These are phyloP conservation scores for Omphalotus guepiniiformis DNA, from an alignment of 768 basidiomycete genomes.

Conservation along the genomic window DNA sequence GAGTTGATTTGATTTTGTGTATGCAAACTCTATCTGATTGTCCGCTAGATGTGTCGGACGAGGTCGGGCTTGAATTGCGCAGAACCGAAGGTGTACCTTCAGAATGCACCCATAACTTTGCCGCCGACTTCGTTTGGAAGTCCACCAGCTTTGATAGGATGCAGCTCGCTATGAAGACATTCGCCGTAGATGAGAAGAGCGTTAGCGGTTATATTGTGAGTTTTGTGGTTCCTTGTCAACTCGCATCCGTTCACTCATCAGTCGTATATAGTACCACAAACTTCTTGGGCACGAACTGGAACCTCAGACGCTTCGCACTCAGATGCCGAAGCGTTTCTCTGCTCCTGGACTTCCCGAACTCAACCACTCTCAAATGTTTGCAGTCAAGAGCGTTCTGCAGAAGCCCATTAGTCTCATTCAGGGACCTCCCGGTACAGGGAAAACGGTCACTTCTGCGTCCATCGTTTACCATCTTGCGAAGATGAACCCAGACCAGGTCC, in stretches of 20 bases:
- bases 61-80: conserved; percentile 91
- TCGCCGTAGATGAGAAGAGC: conserved; percentile 98
- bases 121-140: conserved; percentile 99
- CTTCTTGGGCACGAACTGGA: conserved; percentile 96
- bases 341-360: conserved; percentile 97
- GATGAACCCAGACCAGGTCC: conserved; percentile 99
- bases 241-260: too few species aligned
- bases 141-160: conserved; percentile 99
- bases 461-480: conserved; percentile 99
- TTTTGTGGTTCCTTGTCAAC: too few species aligned
- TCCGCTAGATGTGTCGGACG: conserved; percentile 89
- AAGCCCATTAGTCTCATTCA: conserved; percentile 98
- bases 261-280: conserved; percentile 84
- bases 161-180: conserved; percentile 99
- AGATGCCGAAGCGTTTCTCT: conserved; percentile 97
- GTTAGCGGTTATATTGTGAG: conserved; percentile 97
- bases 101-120: conserved; percentile 91
- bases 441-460: conserved; percentile 98
- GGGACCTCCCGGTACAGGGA: conserved; percentile 97
- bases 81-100: conserved; percentile 90
- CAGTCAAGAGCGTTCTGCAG: conserved; percentile 97
- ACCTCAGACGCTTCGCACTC: conserved; percentile 83
- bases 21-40: too few species aligned
- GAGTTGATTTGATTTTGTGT: conserved; percentile 25
- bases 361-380: conserved; percentile 99